Evolutionary conservation across 768 basidiomycete genomes (phyloP), one percentile per base, ranked within the genome.

Genomic region (Megacollybia marginata): DNA sequence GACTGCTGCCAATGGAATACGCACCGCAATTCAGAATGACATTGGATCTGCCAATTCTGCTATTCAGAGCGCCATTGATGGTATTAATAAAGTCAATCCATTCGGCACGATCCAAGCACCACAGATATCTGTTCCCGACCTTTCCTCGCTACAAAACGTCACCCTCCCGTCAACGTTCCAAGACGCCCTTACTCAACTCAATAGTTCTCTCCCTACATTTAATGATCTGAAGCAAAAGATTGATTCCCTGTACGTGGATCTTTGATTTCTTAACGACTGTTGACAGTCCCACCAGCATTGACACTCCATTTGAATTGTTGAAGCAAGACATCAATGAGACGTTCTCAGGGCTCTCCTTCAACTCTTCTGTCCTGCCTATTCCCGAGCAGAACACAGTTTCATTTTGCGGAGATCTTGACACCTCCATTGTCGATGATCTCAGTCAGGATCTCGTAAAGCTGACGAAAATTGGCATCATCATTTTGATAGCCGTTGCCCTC

Each of bases 281-380:
- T 28, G 23, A 28, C 23, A 28, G 23, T 28, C 23, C 23, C 6
- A 28, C 6, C 23, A 28, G 86, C 49, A 78, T 96, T 55, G 81
- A 88, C 60, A 84, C 78, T 0, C 95, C 95, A 0, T 96, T 98
- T 60, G 89, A 96, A 59, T 70, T 80, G 3, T 65, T 97, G 47
- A 96, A 93, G 65, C 71, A 80, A 52, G 89, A 94, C 46, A 92
- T 98, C 65, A 95, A 95, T 61, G 75, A 83, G 50, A 93, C 92
- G 0, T 87, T 96, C 54, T 59, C 75, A 31, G 76, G 76, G n/a
- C 72, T 94, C 36, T 69, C 72, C 33, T 87, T 93, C 65, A 75
- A 89, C 58, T 72, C 85, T 8, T 79, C 82, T 9, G 64, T 79
- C 9, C 76, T 96, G 19, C 88, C 93, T 10, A 75, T 94, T 9